A percentile compares a stretch with the other conserved stretches of the same genome.
These are phyloP conservation scores for Pelargonium citronellum DNA, from an alignment of 441 rosid genomes.

Conservation along the genomic window DNA sequence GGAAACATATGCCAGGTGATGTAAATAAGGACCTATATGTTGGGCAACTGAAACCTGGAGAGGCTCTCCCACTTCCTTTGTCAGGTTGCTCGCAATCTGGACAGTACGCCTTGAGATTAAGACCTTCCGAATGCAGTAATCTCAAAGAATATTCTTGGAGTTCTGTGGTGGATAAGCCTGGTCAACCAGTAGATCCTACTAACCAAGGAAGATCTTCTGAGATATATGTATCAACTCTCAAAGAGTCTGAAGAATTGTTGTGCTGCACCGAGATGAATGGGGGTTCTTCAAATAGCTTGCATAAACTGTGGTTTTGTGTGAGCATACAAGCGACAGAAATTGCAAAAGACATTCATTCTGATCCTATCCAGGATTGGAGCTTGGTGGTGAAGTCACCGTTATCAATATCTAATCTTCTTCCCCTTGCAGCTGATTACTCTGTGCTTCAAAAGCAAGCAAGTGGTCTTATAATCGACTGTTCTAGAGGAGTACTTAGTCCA, in stretches of 20 bases:
- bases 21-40: conserved; percentile 46
- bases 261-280: conserved; percentile 58
- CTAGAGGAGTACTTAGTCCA: conserved; percentile 62
- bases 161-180: conserved; percentile 51
- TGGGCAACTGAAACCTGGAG: conserved; percentile 72
- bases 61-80: conserved; percentile 65
- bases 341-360: conserved; percentile 66
- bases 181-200: conserved; percentile 29
- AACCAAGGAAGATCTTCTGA: conserved; percentile 40
- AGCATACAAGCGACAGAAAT: conserved; percentile 72
- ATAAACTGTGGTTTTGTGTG: conserved; percentile 74
- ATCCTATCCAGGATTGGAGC: conserved; percentile 92
- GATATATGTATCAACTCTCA: conserved; percentile 63
- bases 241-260: conserved; percentile 65
- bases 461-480: conserved; percentile 57
- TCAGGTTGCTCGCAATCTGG: conserved; percentile 57
- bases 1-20: conserved; percentile 34
- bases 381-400: conserved; percentile 82
- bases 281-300: conserved; percentile 52
- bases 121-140: conserved; percentile 45
- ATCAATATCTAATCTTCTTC: conserved; percentile 75
- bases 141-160: conserved; percentile 81
- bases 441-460: conserved; percentile 63
- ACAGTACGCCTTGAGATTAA: conserved; percentile 52
- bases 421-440: conserved; percentile 77